Evolutionary conservation across 805 yeast genomes (phyloP), one percentile per base, ranked within the genome.

Genomic region (Maudiozyma pseudohumilis): DNA sequence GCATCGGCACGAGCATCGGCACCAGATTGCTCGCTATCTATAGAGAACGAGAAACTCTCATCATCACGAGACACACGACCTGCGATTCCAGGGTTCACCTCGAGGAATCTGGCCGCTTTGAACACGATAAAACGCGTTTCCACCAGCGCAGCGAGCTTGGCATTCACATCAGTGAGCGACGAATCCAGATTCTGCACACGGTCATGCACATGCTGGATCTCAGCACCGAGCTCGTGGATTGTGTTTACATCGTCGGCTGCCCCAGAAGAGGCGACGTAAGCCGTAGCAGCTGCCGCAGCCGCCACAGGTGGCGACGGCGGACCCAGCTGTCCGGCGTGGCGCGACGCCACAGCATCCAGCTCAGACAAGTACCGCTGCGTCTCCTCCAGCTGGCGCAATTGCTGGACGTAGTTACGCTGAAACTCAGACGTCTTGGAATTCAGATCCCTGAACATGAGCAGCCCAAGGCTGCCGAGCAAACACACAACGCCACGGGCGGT

Each of bases 381-480:
- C 53, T 85, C 84, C 59, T 88, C 96, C 33, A 81, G 69, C 42
- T 73, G 72, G 46, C 95, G 74, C 44, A 86, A 75, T 55, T 92
- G 97, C 51, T 75, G 74, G 40, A 92, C 95, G 56, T 84, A 92
- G 2, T 88, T 70, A 43, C 98, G 74, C 65, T 94, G 98, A 63
- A 92, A 92, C 22, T 84, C 76, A 49, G 78, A 82, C 32, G 87
- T 80, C 40, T 77, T 77, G 40, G 76, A 66, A 62, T 92, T 92
- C 63, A 86, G 67, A 59, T 92, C 99, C 34, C 94, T 69, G 59
- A 92, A 84, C 62, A 92, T 95, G 23, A 92, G 69, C 42, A 75
- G 67, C 22, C 95, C 92, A 55, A 87, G 65, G 44, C 84, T 87
- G 2, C 99, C 99, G 13, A 92, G 68, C 24, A 83, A 73, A 40